A percentile compares a stretch with the other conserved stretches of the same genome.
Conservation (phyloP, 2,329 filamentous ascomycete species). For the Calonectria leucothoes region DNA sequence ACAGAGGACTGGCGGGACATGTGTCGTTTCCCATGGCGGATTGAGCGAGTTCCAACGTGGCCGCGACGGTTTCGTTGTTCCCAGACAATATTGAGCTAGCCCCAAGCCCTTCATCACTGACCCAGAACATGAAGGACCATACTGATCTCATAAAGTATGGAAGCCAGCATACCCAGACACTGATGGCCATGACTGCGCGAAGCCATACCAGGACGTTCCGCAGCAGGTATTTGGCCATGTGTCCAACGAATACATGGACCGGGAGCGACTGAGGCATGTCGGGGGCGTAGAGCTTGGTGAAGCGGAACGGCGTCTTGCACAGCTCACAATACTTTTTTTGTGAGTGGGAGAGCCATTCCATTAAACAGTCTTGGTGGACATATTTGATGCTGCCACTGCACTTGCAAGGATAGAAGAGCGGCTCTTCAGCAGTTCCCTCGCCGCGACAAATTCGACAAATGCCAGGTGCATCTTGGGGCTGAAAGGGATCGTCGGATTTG, state of each 20-base stretch:
- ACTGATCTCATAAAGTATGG: constrained; percentile 92
- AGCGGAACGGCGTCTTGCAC: constrained; percentile 97
- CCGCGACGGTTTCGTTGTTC: constrained; percentile 37
- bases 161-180: constrained; percentile 89
- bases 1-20: constrained; percentile 51
- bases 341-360: constrained; percentile 98
- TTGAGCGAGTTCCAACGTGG: constrained; percentile 45
- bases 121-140: constrained; percentile 95
- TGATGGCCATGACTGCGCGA: constrained; percentile 80
- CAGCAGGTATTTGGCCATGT: constrained; percentile 79
- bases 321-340: constrained; percentile 99
- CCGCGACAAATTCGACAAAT: constrained; percentile 98
- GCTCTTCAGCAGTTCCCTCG: constrained; percentile 84
- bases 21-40: constrained; percentile 43
- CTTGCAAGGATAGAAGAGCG: constrained; percentile 97
- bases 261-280: constrained; percentile 92
- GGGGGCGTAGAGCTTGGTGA: constrained; percentile 96
- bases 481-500: constrained; percentile 40
- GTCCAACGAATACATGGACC: constrained; percentile 81
- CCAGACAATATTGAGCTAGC: constrained; percentile 44
- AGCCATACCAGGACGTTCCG: constrained; percentile 82
- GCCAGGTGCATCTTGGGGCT: constrained; percentile 63
- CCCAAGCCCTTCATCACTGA: constrained; percentile 80
- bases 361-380: constrained; percentile 96
- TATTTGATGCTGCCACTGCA: constrained; percentile 99